Base-by-base conservation (phyloP, 2,329 filamentous ascomycete species). In the Fusarium nurragi region DNA sequence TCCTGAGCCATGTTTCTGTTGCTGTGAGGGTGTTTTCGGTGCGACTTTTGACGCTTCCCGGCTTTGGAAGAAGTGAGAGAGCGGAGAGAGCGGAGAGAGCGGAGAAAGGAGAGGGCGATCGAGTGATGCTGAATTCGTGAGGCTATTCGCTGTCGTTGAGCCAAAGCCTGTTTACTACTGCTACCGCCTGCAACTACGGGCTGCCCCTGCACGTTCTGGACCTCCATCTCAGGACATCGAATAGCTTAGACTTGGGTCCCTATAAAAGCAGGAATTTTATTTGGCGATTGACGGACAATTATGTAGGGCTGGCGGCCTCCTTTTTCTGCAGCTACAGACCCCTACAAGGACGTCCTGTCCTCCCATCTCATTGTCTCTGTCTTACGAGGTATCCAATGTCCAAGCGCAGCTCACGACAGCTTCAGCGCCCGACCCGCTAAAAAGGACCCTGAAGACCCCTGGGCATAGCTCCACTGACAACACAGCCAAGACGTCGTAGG, bases 61-160 rank as follows among this genome's bases (percentile, higher is more conserved):
- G 44, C 36, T 18, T 65, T 54, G 45, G 43, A 60, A 40, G 38
- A 38, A 11, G 49, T 26, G 12, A 48, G 30, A 38, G 25, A 37
- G 25, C 47, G 63, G 21, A 67, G n/a, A n/a, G n/a, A n/a, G n/a
- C n/a, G 26, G 14, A 30, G 64, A 48, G 54, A 45, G 51, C 60
- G 64, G 34, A 68, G 55, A 62, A 67, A 67, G 7, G 51, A 67
- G 48, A 62, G 56, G 43, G 40, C 47, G 34, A 67, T 41, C 25
- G 67, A 48, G 38, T 61, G 54, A 28, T 58, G 60, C 52, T 68
- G 64, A 25, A 67, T 44, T 46, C 64, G 64, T 67, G 51, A 61
- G 43, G 64, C 55, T 67, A 65, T 68, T 67, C 64, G 64, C 55
- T 67, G 60, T 51, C 52, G 16, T 61, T 36, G 52, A 44, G 28